A percentile compares a stretch with the other conserved stretches of the same genome.
Evolutionary conservation across 2,329 filamentous ascomycete species (phyloP).

Genomic region (Xylaria sp.): DNA sequence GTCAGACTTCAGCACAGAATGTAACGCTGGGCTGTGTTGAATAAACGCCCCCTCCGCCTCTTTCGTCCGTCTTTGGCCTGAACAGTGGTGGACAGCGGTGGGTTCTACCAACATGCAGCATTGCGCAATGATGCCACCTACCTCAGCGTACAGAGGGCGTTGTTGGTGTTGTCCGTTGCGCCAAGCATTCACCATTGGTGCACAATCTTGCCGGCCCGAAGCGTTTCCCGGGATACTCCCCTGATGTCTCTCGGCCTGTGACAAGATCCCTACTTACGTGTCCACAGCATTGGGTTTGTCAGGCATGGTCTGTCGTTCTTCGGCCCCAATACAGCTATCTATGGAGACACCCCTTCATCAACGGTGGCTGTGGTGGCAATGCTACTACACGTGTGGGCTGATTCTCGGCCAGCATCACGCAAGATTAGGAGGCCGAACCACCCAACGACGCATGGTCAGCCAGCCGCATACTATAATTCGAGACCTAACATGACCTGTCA

Average conservation of each 20-base stretch:
- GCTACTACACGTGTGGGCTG: constrained; percentile 28
- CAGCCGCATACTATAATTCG: constrained; percentile 17
- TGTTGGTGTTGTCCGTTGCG: neutral
- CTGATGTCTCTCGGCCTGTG: constrained; percentile 11
- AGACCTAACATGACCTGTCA: constrained; percentile 23
- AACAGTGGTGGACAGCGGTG: constrained; percentile 12
- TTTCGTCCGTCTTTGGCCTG: neutral
- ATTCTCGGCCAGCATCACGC: constrained; percentile 27
- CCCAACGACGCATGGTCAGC: constrained; percentile 27
- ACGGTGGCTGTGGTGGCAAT: constrained; percentile 30
- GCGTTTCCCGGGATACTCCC: constrained; percentile 23
- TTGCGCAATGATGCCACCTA: constrained; percentile 10
- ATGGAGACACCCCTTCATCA: neutral
- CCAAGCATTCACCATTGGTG: constrained; percentile 20
- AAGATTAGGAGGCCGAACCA: constrained; percentile 25
- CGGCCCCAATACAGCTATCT: neutral
- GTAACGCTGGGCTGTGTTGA: constrained; percentile 21
- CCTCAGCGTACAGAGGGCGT: neutral
- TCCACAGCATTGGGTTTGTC: constrained; percentile 14
- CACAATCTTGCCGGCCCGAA: constrained; percentile 30
- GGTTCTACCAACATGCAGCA: constrained; percentile 21
- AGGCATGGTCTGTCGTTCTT: neutral
- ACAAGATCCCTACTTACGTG: constrained; percentile 4
- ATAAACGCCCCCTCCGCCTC: constrained; percentile 1
- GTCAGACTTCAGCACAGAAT: constrained; percentile 26